Evolutionary conservation across 2,329 filamentous ascomycete genomes (phyloP).

Genomic region (Ophiostoma piceae): DNA sequence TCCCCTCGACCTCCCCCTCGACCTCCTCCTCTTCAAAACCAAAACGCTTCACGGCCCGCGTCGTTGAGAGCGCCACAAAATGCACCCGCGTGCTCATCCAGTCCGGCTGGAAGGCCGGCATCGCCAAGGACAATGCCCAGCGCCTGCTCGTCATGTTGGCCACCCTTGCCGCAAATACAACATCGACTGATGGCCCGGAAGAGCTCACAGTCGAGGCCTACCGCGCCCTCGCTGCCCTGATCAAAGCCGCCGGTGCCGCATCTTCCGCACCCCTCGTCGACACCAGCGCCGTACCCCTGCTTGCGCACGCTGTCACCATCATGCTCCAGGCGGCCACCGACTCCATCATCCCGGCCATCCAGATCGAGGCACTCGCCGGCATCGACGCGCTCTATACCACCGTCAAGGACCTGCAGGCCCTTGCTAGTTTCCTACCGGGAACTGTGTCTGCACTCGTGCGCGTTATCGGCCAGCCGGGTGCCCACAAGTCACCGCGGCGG

Average conservation of each 20-base stretch:
- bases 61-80: conserved; percentile 70
- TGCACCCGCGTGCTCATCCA: conserved; percentile 69
- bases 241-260: conserved; percentile 48
- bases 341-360: conserved; percentile 60
- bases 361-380: conserved; percentile 62
- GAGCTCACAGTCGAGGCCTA: conserved; percentile 71
- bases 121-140: conserved; percentile 42
- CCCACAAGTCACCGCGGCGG: conserved; percentile 49
- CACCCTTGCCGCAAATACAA: conserved; percentile 35
- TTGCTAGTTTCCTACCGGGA: conserved; percentile 83
- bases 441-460: conserved; percentile 78
- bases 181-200: conserved; percentile 53
- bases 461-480: conserved; percentile 62
- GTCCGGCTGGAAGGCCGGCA: conserved; percentile 70
- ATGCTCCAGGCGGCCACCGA: conserved; percentile 68
- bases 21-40: background rate
- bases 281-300: conserved; percentile 62
- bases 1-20: background rate
- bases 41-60: conserved; percentile 45
- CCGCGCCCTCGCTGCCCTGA: conserved; percentile 61
- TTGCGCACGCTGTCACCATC: conserved; percentile 78
- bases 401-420: conserved; percentile 65
- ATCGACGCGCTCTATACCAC: conserved; percentile 57
- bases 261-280: conserved; percentile 44
- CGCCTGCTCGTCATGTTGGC: conserved; percentile 10